Percentiles rank a stretch among this genome's conserved stretches.
Evolutionary conservation across 306 rosid species (phyloP).

Genomic region (Benincasa hispida): DNA sequence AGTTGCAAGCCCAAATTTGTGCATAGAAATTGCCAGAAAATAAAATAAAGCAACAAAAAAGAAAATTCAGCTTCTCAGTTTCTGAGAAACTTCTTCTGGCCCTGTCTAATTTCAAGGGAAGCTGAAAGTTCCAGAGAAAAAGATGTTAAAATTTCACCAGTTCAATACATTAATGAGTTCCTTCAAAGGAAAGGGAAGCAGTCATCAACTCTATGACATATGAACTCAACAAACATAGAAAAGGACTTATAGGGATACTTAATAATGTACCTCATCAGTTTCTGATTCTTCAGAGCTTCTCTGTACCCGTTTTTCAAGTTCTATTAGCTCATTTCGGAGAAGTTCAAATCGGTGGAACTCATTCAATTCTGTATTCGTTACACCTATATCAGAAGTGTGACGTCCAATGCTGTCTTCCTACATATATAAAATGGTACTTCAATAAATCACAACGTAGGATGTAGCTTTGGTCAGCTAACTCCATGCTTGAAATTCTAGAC

Average conservation of each 20-base stretch:
- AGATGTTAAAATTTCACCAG: neutral
- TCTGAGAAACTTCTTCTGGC: neutral
- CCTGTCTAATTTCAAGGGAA: neutral
- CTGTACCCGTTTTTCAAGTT: conserved; percentile 82
- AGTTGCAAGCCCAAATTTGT: neutral
- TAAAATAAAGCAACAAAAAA: neutral
- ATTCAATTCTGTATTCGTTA: conserved; percentile 39
- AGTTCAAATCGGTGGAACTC: conserved; percentile 79
- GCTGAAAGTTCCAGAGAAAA: neutral
- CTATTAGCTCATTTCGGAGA: conserved; percentile 64
- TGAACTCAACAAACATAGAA: neutral
- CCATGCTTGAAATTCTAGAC: neutral
- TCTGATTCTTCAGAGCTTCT: conserved; percentile 66
- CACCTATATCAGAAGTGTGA: conserved; percentile 32
- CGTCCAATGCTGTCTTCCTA: conserved; percentile 50
- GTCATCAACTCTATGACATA: neutral
- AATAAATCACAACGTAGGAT: neutral
- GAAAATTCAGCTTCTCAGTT: neutral
- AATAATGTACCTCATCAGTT: conserved; percentile 43
- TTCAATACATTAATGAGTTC: neutral
- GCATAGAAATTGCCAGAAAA: neutral
- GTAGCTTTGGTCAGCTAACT: neutral
- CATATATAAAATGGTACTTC: conserved; percentile 13
- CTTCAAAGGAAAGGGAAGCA: neutral
- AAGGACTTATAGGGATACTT: neutral